Evolutionary conservation across 495 filamentous ascomycete species (phyloP), one percentile per base, ranked within the genome.

Genomic region (Penicillium simplicissimum): DNA sequence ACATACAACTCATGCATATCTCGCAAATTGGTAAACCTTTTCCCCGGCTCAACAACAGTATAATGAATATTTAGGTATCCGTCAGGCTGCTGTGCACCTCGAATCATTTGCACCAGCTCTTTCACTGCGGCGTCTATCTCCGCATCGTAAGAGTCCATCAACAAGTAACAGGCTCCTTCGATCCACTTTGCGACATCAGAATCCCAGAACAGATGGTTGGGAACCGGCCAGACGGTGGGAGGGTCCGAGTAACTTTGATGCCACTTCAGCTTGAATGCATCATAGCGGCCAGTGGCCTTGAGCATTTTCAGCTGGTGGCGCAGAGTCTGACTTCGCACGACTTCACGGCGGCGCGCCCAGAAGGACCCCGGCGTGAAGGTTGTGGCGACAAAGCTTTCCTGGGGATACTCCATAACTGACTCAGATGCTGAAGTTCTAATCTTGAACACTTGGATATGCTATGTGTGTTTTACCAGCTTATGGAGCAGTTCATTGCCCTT

Each of bases 31-130:
- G 80, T 81, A 69, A 82, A 88, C 21, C 83, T 62, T 47, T 78
- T 79, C 9, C 70, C 75, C 0, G 79, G 79, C 34, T 81, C 82
- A 7, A 83, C 79, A 0, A 86, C 79, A 9, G 81, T 84, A 47
- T 81, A 87, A 65, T 86, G 83, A 13, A 84, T 79, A 65, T 87
- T 86, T 31, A 87, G 57, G 60, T 87, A 87, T 3, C 85, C 84
- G 65, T 86, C 85, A 9, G 67, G 61, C 31, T 82, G 78, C 70
- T 87, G 84, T 0, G 85, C 84, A 7, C 49, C 66, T 6, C 75
- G 63, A 21, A 87, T 84, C 81, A 84, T 85, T 9, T 76, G 71
- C 11, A 82, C 83, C 48, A 85, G 67, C 60, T 87, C 83, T 31
- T 77, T 65, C 7, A 88, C 79, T 8, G 83, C 82, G 0, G 62